Base-by-base conservation (phyloP, 129 eudicot genomes). In the Chrysanthemum seticuspe region DNA sequence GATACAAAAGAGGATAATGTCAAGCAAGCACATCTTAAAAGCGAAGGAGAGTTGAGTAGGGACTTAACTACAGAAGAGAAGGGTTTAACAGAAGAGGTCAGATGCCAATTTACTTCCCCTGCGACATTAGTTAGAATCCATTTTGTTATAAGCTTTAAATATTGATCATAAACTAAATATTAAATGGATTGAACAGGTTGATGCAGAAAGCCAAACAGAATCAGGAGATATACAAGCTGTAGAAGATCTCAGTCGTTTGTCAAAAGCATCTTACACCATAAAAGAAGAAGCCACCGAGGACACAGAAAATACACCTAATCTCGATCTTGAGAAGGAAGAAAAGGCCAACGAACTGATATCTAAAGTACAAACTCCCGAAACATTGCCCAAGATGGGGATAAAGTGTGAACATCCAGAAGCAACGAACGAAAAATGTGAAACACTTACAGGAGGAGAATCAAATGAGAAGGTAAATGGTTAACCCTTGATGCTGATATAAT, bases 111-210 rank as follows among this genome's bases (percentile, higher is more conserved):
- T 57, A 71, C 56, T 58, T 58, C 44, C 57, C 68, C 47, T 13
- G 0, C 19, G 44, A 36, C 8, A 36, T 36, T 36, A 36, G 44
- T 36, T 36, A 36, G 9, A 36, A 36, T 36, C 7, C 44, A 36
- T 36, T 36, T 36, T 36, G 6, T 36, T 36, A 36, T 36, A 36
- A 36, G 8, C 44, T 36, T 36, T 5, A 36, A 36, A 5, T 36
- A 36, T 36, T 36, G 44, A 36, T 36, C 44, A 66, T 68, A 76
- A 48, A 62, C 31, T 21, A 47, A 36, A 57, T 2, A 14, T 23
- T 63, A 51, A 61, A 81, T 76, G 55, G 25, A 53, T 57, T 71
- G 62, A 54, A 21, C 74, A 80, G 84, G 77, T 75, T 70, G 76
- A 31, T 44, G 53, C 62, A 59, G 80, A 68, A 68, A 68, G 63